These are phyloP conservation scores for Phaeosphaeria sp. DNA, from an alignment of 2,329 filamentous ascomycete genomes.

Conservation along the genomic window DNA sequence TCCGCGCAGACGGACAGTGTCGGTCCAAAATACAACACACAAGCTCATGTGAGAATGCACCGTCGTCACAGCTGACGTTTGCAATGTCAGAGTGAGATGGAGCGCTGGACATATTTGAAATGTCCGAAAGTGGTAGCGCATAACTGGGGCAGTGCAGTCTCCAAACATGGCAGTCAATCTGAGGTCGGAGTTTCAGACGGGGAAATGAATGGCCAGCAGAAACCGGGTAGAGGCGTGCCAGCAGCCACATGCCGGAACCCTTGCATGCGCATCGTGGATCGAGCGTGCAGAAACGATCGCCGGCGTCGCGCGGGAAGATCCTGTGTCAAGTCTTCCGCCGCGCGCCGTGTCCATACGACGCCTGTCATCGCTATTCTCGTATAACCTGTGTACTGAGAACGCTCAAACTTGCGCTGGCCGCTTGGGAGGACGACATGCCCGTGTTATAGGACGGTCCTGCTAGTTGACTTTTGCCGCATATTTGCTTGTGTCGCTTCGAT, in stretches of 20 bases:
- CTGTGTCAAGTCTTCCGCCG: background rate
- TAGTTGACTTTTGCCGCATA: background rate
- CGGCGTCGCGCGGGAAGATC: slow-evolving; percentile 6
- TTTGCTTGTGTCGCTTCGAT: background rate
- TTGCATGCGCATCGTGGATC: slow-evolving; percentile 11
- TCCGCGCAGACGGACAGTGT: background rate
- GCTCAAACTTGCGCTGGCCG: background rate
- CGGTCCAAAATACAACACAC: too few species aligned
- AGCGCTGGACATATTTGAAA: slow-evolving; percentile 2
- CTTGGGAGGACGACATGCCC: background rate
- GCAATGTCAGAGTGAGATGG: background rate
- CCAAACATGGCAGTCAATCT: background rate
- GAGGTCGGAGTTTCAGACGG: slow-evolving; percentile 6
- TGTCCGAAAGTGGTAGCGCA: slow-evolving; percentile 1
- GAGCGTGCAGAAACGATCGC: slow-evolving; percentile 4
- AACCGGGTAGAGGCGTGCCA: background rate
- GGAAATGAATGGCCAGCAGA: background rate
- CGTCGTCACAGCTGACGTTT: background rate
- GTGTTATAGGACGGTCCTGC: background rate
- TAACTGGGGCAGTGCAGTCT: slow-evolving; percentile 6
- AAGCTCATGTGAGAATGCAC: background rate
- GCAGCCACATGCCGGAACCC: slow-evolving; percentile 1
- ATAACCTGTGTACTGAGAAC: background rate
- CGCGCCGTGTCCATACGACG: background rate
- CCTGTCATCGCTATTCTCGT: background rate